Evolutionary conservation across 1,139 yeast genomes (phyloP).

Genomic region (Yamadazyma pseudoaaseri): DNA sequence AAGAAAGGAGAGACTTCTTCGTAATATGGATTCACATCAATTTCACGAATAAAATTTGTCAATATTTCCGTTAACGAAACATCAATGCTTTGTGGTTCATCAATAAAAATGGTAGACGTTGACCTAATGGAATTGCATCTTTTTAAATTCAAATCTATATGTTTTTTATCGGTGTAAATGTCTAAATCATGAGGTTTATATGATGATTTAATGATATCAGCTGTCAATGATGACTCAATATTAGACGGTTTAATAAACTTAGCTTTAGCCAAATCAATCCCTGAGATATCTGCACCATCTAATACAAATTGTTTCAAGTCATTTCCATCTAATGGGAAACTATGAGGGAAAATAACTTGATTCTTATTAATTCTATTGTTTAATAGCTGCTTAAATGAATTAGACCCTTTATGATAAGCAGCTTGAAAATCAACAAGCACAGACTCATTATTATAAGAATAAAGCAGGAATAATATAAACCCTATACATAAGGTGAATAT

Average conservation of each 20-base stretch:
- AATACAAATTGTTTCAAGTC: constrained; percentile 15
- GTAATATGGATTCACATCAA: constrained; percentile 20
- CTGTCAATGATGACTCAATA: constrained; percentile 7
- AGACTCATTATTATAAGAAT: constrained; percentile 5
- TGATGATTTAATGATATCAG: constrained; percentile 8
- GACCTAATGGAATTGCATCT: constrained; percentile 17
- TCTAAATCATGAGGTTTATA: constrained; percentile 18
- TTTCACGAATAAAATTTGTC: constrained; percentile 16
- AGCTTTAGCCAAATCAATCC: constrained; percentile 13
- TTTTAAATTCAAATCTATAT: constrained; percentile 17
- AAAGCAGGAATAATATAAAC: constrained; percentile 7
- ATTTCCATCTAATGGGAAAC: constrained; percentile 15
- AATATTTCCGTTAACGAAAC: constrained; percentile 20
- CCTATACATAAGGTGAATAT: constrained; percentile 5
- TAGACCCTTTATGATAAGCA: constrained; percentile 15
- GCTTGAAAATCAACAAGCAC: constrained; percentile 10
- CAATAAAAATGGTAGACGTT: constrained; percentile 17
- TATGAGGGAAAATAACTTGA: constrained; percentile 21
- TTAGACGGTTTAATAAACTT: constrained; percentile 10
- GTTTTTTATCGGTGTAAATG: constrained; percentile 17
- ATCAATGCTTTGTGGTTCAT: constrained; percentile 20
- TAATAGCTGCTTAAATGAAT: constrained; percentile 8
- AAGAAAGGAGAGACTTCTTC: constrained; percentile 27
- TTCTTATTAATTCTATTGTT: constrained; percentile 15
- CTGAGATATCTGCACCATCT: constrained; percentile 11